These are phyloP conservation scores for Quercus robur DNA, from an alignment of 306 rosid species.

Conservation along the genomic window DNA sequence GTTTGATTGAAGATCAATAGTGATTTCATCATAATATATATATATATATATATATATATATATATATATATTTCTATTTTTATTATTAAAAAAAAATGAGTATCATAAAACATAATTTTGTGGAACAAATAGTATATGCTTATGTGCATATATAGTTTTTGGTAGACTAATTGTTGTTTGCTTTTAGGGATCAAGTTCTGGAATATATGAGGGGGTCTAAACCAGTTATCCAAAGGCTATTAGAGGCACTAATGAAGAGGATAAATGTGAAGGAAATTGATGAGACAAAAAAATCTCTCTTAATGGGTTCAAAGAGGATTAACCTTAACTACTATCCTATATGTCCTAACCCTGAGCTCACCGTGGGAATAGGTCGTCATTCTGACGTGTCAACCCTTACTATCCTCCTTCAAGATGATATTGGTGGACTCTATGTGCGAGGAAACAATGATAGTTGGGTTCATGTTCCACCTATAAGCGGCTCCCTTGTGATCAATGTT, in stretches of 20 bases:
- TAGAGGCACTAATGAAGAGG: constrained; percentile 38
- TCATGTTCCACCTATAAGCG: constrained; percentile 46
- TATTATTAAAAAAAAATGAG: too few species aligned
- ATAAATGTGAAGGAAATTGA: constrained; percentile 38
- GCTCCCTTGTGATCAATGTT: constrained; percentile 55
- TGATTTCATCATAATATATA: too few species aligned
- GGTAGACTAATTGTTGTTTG: background rate
- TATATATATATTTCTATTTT: too few species aligned
- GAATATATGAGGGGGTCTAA: constrained; percentile 52
- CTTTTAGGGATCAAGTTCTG: constrained; percentile 38
- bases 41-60: too few species aligned
- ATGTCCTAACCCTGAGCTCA: constrained; percentile 54
- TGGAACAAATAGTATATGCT: too few species aligned
- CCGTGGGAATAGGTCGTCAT: constrained; percentile 55
- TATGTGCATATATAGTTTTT: background rate
- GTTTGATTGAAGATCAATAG: too few species aligned
- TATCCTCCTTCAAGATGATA: constrained; percentile 58
- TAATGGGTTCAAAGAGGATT: constrained; percentile 55
- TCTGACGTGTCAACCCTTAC: constrained; percentile 65
- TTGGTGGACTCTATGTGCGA: constrained; percentile 50
- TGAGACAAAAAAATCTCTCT: constrained; percentile 18
- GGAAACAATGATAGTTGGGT: constrained; percentile 26
- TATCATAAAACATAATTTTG: too few species aligned
- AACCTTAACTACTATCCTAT: constrained; percentile 57
- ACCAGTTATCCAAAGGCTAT: constrained; percentile 27